phyloP scores from a whole-genome alignment of 2,329 filamentous ascomycete species.

The Aspergillus quadrilineatus region DNA sequence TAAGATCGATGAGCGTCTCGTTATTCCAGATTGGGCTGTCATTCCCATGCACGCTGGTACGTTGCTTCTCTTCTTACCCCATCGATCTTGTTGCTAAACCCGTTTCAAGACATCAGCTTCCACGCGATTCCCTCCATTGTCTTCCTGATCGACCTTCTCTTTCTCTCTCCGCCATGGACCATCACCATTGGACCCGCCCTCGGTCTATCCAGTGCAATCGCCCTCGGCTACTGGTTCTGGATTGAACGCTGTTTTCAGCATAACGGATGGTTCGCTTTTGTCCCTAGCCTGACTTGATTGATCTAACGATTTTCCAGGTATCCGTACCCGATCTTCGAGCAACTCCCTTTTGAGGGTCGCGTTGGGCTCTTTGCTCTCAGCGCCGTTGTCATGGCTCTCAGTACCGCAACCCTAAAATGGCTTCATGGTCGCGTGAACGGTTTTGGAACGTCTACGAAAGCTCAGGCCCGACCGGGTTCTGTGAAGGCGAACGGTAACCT shows the following conservation, averaged over 20 bases:
- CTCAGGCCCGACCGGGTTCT: slow-evolving; percentile 30
- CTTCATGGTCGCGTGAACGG: slow-evolving; percentile 59
- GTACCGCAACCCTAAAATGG: slow-evolving; percentile 68
- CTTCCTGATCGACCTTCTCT: slow-evolving; percentile 55
- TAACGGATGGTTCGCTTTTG: slow-evolving; percentile 55
- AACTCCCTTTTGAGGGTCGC: slow-evolving; percentile 66
- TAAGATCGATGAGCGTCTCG: slow-evolving; percentile 48
- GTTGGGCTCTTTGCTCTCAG: slow-evolving; percentile 67
- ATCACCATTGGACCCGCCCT: slow-evolving; percentile 54
- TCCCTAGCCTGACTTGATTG: background rate
- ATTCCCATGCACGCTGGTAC: slow-evolving; percentile 40
- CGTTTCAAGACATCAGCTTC: slow-evolving; percentile 43
- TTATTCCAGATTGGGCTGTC: slow-evolving; percentile 47
- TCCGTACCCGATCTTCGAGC: slow-evolving; percentile 79
- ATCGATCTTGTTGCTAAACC: background rate
- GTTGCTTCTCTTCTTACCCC: slow-evolving; percentile 1
- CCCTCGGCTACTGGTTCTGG: slow-evolving; percentile 64
- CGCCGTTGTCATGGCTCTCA: slow-evolving; percentile 69
- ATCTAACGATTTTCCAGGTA: slow-evolving; percentile 55
- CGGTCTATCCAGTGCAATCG: slow-evolving; percentile 50
- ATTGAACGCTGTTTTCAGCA: slow-evolving; percentile 59
- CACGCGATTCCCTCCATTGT: slow-evolving; percentile 55
- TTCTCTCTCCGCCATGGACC: slow-evolving; percentile 62
- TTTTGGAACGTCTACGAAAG: slow-evolving; percentile 23
- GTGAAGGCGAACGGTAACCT: slow-evolving; percentile 29